Percentiles rank a stretch among this genome's conserved stretches.
phyloP scores from a whole-genome alignment of 2,329 filamentous ascomycete genomes.

The Elsinoe fawcettii region DNA sequence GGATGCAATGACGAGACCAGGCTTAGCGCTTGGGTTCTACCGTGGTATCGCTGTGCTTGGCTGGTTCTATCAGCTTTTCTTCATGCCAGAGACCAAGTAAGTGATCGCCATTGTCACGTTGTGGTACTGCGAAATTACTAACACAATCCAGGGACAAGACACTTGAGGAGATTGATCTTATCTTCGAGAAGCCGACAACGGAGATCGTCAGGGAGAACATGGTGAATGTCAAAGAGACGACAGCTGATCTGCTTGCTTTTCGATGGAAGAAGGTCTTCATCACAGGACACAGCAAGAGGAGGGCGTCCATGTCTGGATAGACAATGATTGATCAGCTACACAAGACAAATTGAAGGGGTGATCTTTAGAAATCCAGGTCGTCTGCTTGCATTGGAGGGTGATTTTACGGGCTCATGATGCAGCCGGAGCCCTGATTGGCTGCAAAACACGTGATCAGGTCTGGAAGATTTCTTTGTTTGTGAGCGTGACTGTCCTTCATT shows the following conservation, averaged over 20 bases:
- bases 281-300: constrained; percentile 19
- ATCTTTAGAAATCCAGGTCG: too few species aligned
- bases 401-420: too few species aligned
- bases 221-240: constrained; percentile 38
- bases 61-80: constrained; percentile 64
- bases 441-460: too few species aligned
- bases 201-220: constrained; percentile 56
- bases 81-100: constrained; percentile 66
- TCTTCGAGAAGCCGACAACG: constrained; percentile 57
- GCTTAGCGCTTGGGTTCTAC: constrained; percentile 63
- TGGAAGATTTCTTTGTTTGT: too few species aligned
- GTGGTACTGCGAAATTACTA: constrained; percentile 45
- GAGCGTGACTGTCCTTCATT: too few species aligned
- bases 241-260: constrained; percentile 37
- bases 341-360: too few species aligned
- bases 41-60: constrained; percentile 64
- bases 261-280: constrained; percentile 44
- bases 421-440: too few species aligned
- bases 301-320: constrained; percentile 4
- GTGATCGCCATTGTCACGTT: background rate
- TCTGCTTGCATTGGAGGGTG: too few species aligned
- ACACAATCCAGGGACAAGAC: constrained; percentile 41
- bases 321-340: background rate
- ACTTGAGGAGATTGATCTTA: constrained; percentile 62
- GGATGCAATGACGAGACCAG: constrained; percentile 56